Base-by-base conservation (phyloP, 2,329 filamentous ascomycete species). In the Colletotrichum chrysophilum region DNA sequence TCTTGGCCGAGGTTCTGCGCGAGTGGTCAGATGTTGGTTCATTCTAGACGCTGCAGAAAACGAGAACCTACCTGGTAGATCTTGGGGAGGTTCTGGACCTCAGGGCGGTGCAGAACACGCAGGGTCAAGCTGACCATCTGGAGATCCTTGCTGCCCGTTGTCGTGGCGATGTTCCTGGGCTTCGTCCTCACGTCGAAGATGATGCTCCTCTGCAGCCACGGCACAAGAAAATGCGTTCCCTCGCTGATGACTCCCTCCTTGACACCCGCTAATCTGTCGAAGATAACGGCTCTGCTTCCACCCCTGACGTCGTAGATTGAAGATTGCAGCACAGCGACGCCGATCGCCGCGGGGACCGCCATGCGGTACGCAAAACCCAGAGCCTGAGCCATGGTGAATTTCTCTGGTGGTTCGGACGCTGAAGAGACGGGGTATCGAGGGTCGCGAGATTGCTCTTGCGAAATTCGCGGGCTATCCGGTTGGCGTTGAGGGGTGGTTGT, bases 101-200 rank as follows among this genome's bases (percentile, higher is more conserved):
- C 96, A 7, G 97, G 97, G 80, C 97, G 91, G 88, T 98, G 96
- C 85, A 99, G 87, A 78, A 99, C 97, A 86, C 97, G 92, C 84
- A 99, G 91, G 70, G 97, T 99, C 90, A 99, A 91, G 91, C 96
- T 98, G 83, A 99, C 97, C 97, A 99, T 99, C 89, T 99, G 97
- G 90, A 99, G 87, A 88, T 99, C 97, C 92, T 99, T 99, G 91
- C 94, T 96, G 75, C 97, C 97, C 14, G 97, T 99, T 28, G 97
- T 99, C 32, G 97, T 99, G 79, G 94, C 95, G 85, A 99, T 98
- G 86, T 98, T 98, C 84, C 97, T 92, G 77, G 97, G 97, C 91
- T 98, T 97, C 74, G 97, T 99, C 78, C 97, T 94, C 79, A 99
- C 97, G 88, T 99, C 97, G 85, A 98, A 99, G 84, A 98, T 90